phyloP scores from a whole-genome alignment of 345 rosid genomes.

The Citrus maxima region DNA sequence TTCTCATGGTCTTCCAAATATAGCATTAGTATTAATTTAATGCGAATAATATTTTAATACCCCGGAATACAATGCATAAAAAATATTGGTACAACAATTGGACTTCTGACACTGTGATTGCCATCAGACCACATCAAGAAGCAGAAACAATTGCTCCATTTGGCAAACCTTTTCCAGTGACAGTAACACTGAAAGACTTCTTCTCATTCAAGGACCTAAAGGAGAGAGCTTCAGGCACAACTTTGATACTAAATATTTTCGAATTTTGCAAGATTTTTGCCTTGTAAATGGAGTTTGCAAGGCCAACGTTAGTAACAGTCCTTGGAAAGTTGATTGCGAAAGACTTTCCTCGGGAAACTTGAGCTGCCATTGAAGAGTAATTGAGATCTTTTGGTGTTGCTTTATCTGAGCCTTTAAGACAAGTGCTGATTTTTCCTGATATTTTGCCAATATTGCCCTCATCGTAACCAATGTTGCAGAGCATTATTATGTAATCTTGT shows the following conservation, averaged over 20 bases:
- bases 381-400: slow-evolving; percentile 36
- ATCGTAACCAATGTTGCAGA: too few species aligned
- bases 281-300: slow-evolving; percentile 37
- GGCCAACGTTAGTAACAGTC: slow-evolving; percentile 61
- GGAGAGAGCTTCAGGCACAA: slow-evolving; percentile 34
- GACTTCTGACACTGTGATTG: slow-evolving; percentile 25
- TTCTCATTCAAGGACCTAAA: slow-evolving; percentile 31
- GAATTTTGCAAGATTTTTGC: slow-evolving; percentile 11
- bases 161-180: slow-evolving; percentile 11
- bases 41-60: too few species aligned
- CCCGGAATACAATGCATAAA: fast-evolving
- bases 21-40: too few species aligned
- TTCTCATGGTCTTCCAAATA: too few species aligned
- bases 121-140: slow-evolving; percentile 39
- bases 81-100: background rate
- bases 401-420: slow-evolving; percentile 16
- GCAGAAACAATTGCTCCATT: slow-evolving; percentile 6
- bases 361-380: slow-evolving; percentile 45
- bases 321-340: slow-evolving; percentile 32
- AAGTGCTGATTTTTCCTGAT: slow-evolving; percentile 31
- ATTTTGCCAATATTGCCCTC: too few species aligned
- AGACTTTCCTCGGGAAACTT: slow-evolving; percentile 3
- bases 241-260: slow-evolving; percentile 18
- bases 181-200: slow-evolving; percentile 39
- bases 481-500: too few species aligned